Evolutionary conservation across 345 rosid species (phyloP), one percentile per base, ranked within the genome.

Genomic region (Luvunga scandens): DNA sequence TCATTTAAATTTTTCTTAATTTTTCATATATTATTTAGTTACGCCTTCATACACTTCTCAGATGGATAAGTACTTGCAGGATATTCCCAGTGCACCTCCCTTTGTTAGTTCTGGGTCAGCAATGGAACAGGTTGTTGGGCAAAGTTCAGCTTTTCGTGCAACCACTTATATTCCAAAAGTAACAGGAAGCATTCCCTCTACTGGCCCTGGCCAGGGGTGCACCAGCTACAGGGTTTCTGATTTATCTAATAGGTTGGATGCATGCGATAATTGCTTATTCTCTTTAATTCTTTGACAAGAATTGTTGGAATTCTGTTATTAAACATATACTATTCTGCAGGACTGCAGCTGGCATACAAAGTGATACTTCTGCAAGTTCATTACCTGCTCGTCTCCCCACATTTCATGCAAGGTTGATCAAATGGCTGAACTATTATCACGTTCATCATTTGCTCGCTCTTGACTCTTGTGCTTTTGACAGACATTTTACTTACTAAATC

Each of bases 331-430:
- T 25, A 22, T 2, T 24, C 79, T 80, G 65, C 89, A 86, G 99
- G 83, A 81, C 82, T 77, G 73, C 80, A 39, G 79, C 79, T 19
- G 85, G 83, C 66, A 79, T 42, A 1, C 90, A 82, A 57, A 86
- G 80, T 65, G 81, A 82, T 67, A 69, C 72, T 4, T 72, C 91
- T 68, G 57, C 89, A 62, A 72, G 82, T 75, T 79, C 87, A 72
- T 84, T 85, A 70, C 87, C 87, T 70, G 84, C 91, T 63, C 91
- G 92, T 73, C 77, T 87, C 55, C 99, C 99, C 28, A 93, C 86
- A 21, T 96, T 94, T 87, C 98, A 95, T 83, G 98, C 99, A 28
- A 93, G 97, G 99, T 93, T 79, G 70, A 82, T 75, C 77, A 33
- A 81, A 71, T 77, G 65, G 61, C 62, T 71, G 34, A 71, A 56